Evolutionary conservation across 352 stramenopile genomes (phyloP), one percentile per base, ranked within the genome.

Genomic region (Elongisporangium undulatum): DNA sequence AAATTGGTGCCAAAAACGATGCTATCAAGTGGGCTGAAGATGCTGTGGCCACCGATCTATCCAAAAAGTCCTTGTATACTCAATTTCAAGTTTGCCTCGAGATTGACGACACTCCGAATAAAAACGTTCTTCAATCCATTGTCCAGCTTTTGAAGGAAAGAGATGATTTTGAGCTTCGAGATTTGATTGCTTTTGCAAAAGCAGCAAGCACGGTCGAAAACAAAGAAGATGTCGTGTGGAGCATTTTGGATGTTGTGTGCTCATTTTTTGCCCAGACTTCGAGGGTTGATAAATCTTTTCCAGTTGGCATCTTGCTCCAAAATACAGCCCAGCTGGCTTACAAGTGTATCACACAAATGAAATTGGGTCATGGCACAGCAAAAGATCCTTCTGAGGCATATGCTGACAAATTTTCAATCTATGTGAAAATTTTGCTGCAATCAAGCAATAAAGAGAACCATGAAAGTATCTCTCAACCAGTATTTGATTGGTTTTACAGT

Each of bases 401-500:
- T 38, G 39, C 58, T n/a, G 61, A 64, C 7, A 80, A 69, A 34
- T 82, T 89, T 8, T 17, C 73, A 39, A 66, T 60, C 20, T 92
- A 90, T 15, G 58, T 63, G 12, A 60, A 63, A 2, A 68, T 71
- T 20, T 57, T 90, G n/a, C 45, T 88, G 20, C 38, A 77, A 23
- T 26, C 61, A 56, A 41, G 68, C 57, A 72, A 53, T 34, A 16
- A 49, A n/a, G 24, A 56, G 12, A 4, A 21, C 20, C 51, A 55
- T 22, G 26, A 41, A 34, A 48, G 39, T 10, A 56, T 85, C 45
- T 63, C 80, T 23, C 54, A 74, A 34, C 69, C 79, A 16, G 72
- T 86, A 0, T 82, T 88, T 21, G 71, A 86, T 53, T 94, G 84
- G 84, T 94, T 94, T 50, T 94, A 85, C 61, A 64, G 67, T 23